Evolutionary conservation across 2,329 filamentous ascomycete genomes (phyloP).

Genomic region (Parastagonospora avenae): DNA sequence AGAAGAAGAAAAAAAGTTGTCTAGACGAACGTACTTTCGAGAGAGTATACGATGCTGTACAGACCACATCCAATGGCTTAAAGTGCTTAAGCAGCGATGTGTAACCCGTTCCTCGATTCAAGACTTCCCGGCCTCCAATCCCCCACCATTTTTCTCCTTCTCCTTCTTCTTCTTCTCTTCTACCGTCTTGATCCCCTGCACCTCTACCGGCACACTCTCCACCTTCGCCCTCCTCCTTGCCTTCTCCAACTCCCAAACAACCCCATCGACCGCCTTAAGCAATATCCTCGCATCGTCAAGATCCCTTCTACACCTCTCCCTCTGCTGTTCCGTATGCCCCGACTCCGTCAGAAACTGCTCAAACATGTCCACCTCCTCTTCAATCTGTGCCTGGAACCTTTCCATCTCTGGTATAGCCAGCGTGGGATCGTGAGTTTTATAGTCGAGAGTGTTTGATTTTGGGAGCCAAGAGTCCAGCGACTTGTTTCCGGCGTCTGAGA

Average conservation of each 20-base stretch:
- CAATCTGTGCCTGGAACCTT: slow-evolving; percentile 17
- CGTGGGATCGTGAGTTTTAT: slow-evolving; percentile 16
- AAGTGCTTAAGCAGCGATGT: neutral
- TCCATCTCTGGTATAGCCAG: slow-evolving; percentile 26
- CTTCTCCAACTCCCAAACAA: slow-evolving; percentile 22
- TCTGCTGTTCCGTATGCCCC: slow-evolving; percentile 9
- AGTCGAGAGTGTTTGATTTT: slow-evolving; percentile 1
- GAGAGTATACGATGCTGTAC: too few relatives aligned
- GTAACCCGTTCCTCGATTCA: neutral
- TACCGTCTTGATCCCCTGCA: neutral
- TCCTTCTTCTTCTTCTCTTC: neutral
- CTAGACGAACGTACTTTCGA: too few relatives aligned
- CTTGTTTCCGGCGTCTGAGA: slow-evolving; percentile 10
- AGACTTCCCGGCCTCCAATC: neutral
- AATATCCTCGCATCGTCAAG: slow-evolving; percentile 28
- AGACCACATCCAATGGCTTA: neutral
- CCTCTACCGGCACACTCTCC: neutral
- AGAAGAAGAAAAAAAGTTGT: too few relatives aligned
- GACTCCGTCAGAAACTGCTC: slow-evolving; percentile 14
- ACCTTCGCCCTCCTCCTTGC: neutral
- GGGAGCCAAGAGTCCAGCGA: slow-evolving; percentile 19
- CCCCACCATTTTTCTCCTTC: neutral
- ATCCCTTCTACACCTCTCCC: slow-evolving; percentile 24
- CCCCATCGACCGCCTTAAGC: slow-evolving; percentile 21
- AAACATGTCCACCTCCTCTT: slow-evolving; percentile 23